Conservation (phyloP, 179 eudicot genomes). For the Actinidia polygama region DNA sequence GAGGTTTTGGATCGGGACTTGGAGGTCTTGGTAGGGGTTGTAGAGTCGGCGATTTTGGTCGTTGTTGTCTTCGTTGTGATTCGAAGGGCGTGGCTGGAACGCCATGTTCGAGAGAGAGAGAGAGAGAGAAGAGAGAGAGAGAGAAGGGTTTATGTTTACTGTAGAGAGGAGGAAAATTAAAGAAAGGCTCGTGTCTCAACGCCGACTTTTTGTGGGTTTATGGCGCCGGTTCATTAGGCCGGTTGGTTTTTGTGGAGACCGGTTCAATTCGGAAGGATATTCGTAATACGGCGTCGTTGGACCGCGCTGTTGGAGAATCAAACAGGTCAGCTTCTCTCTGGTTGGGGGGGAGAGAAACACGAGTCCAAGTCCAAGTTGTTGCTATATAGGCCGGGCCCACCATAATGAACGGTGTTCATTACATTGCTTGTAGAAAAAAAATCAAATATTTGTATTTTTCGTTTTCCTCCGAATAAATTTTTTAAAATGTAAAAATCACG, state of each 20-base stretch:
- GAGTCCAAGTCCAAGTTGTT: too few species aligned
- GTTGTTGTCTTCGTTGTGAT: neutral
- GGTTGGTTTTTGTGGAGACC: neutral
- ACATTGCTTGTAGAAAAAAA: too few species aligned
- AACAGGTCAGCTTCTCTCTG: too few species aligned
- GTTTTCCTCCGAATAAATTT: too few species aligned
- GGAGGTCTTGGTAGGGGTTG: constrained; percentile 66
- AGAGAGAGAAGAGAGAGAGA: neutral
- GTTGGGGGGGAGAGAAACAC: too few species aligned
- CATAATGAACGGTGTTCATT: too few species aligned
- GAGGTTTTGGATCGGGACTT: constrained; percentile 37
- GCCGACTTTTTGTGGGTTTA: neutral
- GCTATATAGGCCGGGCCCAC: too few species aligned
- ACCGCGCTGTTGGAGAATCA: too few species aligned
- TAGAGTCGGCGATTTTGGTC: constrained; percentile 48
- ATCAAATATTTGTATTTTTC: too few species aligned
- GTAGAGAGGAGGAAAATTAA: neutral
- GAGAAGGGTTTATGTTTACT: neutral
- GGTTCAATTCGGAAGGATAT: neutral
- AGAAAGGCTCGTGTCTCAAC: neutral
- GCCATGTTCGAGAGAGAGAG: constrained; percentile 28
- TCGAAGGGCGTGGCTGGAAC: constrained; percentile 11
- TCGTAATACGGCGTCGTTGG: too few species aligned
- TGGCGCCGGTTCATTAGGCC: too few species aligned
- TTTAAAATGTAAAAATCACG: too few species aligned